These are phyloP conservation scores for Diaporthe ampelina DNA, from an alignment of 2,329 filamentous ascomycete species.

Conservation along the genomic window DNA sequence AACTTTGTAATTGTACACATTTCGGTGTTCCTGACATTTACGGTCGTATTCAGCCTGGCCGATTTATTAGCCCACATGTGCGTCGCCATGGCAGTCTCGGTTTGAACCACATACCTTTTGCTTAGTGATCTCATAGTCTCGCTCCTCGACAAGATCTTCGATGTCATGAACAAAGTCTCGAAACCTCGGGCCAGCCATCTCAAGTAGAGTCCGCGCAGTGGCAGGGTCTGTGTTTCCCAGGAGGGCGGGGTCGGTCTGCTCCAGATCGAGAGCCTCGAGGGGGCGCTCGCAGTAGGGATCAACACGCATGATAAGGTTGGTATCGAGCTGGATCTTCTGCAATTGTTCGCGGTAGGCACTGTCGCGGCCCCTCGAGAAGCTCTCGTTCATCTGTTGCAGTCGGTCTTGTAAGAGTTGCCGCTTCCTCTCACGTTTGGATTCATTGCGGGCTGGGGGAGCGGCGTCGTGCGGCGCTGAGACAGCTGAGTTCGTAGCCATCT, in stretches of 20 bases:
- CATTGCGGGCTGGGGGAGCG: constrained; percentile 39
- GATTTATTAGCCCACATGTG: constrained; percentile 3
- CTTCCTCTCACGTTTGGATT: constrained; percentile 91
- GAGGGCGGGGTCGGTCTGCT: constrained; percentile 34
- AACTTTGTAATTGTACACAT: constrained; percentile 72
- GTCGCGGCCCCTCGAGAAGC: constrained; percentile 86
- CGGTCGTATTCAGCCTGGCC: constrained; percentile 73
- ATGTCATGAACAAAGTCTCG: constrained; percentile 87
- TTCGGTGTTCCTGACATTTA: constrained; percentile 71
- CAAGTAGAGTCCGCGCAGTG: constrained; percentile 68
- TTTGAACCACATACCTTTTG: constrained; percentile 75
- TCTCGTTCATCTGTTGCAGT: constrained; percentile 80
- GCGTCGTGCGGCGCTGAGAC: constrained; percentile 29
- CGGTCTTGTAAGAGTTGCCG: constrained; percentile 86
- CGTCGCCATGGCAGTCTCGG: not conserved
- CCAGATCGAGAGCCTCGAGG: constrained; percentile 57
- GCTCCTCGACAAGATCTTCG: constrained; percentile 88
- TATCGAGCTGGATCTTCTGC: constrained; percentile 91
- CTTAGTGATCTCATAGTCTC: constrained; percentile 85
- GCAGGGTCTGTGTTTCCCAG: constrained; percentile 53
- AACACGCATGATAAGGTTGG: constrained; percentile 86
- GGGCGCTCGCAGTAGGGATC: constrained; percentile 78
- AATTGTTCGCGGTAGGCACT: constrained; percentile 89
- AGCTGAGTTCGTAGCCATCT: constrained; percentile 41
- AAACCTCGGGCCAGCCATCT: constrained; percentile 87